phyloP scores from a whole-genome alignment of 306 rosid genomes.

The Chamaecrista fasciculata region DNA sequence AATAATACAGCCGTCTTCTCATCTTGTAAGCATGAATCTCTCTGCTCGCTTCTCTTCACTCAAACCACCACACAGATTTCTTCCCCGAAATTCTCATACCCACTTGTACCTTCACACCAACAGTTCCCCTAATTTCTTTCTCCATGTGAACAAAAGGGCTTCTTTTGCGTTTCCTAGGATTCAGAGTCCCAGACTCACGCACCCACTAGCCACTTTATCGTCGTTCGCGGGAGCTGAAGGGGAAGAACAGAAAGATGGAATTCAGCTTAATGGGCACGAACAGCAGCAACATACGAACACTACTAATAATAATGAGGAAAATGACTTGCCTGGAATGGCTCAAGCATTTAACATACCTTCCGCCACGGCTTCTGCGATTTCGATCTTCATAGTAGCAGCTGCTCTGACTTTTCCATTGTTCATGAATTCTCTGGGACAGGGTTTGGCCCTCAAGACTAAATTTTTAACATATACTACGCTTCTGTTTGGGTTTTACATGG shows the following conservation, averaged over 20 bases:
- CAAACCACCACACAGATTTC: slow-evolving; percentile 34
- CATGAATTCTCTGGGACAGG: slow-evolving; percentile 67
- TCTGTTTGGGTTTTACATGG: slow-evolving; percentile 88
- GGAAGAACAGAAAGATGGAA: slow-evolving; percentile 32
- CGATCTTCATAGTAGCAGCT: slow-evolving; percentile 59
- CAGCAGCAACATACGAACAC: background rate
- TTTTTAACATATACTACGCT: slow-evolving; percentile 62
- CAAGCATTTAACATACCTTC: slow-evolving; percentile 69
- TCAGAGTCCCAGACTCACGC: slow-evolving; percentile 30
- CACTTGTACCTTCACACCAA: slow-evolving; percentile 22
- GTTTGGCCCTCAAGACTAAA: slow-evolving; percentile 54
- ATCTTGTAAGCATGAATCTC: slow-evolving; percentile 45
- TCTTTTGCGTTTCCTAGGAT: slow-evolving; percentile 33
- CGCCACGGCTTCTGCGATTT: slow-evolving; percentile 60
- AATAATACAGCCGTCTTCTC: background rate
- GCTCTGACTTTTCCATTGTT: slow-evolving; percentile 64
- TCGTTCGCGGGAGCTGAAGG: slow-evolving; percentile 73
- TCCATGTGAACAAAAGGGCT: slow-evolving; percentile 27
- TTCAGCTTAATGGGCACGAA: slow-evolving; percentile 24
- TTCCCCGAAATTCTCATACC: slow-evolving; percentile 21
- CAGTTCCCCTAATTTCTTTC: slow-evolving; percentile 21
- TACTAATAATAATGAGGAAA: background rate
- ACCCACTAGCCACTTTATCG: slow-evolving; percentile 67
- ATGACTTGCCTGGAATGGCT: slow-evolving; percentile 54
- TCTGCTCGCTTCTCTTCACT: slow-evolving; percentile 59